A percentile compares a stretch with the other conserved stretches of the same genome.
Evolutionary conservation across 306 rosid genomes (phyloP).

Genomic region (Potentilla sterilis): DNA sequence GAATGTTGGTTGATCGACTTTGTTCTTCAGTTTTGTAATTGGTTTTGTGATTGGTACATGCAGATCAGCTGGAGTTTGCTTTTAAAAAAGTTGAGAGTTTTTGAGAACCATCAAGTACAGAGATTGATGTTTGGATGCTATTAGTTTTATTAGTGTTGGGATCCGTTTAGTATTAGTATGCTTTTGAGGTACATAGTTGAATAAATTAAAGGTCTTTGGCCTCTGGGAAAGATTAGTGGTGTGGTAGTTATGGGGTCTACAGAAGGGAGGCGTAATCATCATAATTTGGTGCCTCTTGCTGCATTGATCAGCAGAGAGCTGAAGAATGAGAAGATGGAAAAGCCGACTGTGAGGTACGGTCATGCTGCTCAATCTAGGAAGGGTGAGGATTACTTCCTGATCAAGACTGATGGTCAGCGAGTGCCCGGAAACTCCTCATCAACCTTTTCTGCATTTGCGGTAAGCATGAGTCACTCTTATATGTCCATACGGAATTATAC

Average conservation of each 20-base stretch:
- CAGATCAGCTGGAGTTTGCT: conserved; percentile 36
- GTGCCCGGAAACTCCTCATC: conserved; percentile 77
- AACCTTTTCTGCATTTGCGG: conserved; percentile 84
- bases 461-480: conserved; percentile 28
- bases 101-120: background rate
- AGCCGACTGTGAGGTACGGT: conserved; percentile 74
- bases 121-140: background rate
- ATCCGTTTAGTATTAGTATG: conserved; percentile 27
- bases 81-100: conserved; percentile 3
- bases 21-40: conserved; percentile 18
- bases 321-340: conserved; percentile 90
- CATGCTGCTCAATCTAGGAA: conserved; percentile 89
- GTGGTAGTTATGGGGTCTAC: conserved; percentile 55
- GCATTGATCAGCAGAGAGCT: conserved; percentile 80
- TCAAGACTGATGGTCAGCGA: conserved; percentile 79
- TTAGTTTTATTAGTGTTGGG: background rate
- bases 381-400: conserved; percentile 85
- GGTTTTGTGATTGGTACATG: conserved; percentile 25
- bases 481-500: background rate
- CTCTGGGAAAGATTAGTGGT: conserved; percentile 24
- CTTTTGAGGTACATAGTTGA: conserved; percentile 30
- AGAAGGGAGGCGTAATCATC: conserved; percentile 68
- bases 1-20: background rate
- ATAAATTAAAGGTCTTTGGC: conserved; percentile 30
- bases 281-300: conserved; percentile 88